These are phyloP conservation scores for Microcyclospora pomicola DNA, from an alignment of 2,329 filamentous ascomycete species.

Conservation along the genomic window DNA sequence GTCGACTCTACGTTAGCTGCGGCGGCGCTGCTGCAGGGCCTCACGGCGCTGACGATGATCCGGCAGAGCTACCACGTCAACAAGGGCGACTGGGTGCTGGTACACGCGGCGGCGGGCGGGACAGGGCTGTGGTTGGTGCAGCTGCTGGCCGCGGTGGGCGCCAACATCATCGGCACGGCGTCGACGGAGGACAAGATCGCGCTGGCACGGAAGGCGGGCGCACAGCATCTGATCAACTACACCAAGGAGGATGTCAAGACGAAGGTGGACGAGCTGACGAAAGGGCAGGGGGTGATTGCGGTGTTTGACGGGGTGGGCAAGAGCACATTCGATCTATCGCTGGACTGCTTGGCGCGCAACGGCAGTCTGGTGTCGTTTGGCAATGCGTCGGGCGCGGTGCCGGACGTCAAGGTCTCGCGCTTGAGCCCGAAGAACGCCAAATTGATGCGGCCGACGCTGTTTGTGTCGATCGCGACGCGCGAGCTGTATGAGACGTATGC, in stretches of 20 bases:
- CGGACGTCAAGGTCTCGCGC: constrained; percentile 48
- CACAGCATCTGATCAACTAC: constrained; percentile 60
- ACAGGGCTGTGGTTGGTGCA: constrained; percentile 65
- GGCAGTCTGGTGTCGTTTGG: constrained; percentile 68
- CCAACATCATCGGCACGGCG: constrained; percentile 66
- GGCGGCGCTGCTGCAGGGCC: constrained; percentile 61
- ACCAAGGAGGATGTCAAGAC: constrained; percentile 42
- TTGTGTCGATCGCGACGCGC: constrained; percentile 53
- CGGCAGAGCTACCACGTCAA: constrained; percentile 59
- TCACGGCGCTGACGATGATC: constrained; percentile 69
- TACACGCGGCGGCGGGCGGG: constrained; percentile 77
- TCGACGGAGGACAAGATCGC: constrained; percentile 58
- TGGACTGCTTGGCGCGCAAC: constrained; percentile 63
- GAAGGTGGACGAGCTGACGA: constrained; percentile 55
- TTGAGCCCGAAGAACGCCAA: constrained; percentile 63
- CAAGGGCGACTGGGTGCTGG: constrained; percentile 65
- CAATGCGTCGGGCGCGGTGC: constrained; percentile 66
- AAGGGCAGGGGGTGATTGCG: constrained; percentile 56
- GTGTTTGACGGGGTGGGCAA: constrained; percentile 82
- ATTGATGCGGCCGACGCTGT: constrained; percentile 60
- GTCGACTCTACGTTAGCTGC: constrained; percentile 50
- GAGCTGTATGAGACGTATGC: constrained; percentile 60
- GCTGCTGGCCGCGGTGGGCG: constrained; percentile 57
- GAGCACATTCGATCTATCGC: constrained; percentile 64
- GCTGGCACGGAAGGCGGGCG: constrained; percentile 56